These are phyloP conservation scores for Xylaria hypoxylon DNA, from an alignment of 2,329 filamentous ascomycete genomes.

Conservation along the genomic window DNA sequence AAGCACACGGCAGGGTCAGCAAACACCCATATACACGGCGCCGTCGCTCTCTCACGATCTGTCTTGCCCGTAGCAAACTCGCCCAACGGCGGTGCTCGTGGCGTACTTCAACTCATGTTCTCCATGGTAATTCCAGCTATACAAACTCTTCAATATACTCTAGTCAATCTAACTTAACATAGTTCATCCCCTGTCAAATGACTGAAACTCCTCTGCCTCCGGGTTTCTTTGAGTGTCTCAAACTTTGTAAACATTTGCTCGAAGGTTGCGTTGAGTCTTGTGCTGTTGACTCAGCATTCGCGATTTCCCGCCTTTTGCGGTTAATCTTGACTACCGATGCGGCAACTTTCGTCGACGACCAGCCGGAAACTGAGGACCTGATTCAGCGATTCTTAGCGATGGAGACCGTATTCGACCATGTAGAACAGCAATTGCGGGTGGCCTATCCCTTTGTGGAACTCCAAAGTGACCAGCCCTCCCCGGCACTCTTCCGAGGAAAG, in stretches of 20 bases:
- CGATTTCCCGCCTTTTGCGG: constrained; percentile 56
- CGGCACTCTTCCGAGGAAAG: constrained; percentile 61
- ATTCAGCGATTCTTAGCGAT: constrained; percentile 56
- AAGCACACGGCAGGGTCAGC: constrained; percentile 62
- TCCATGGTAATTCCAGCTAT: constrained; percentile 59
- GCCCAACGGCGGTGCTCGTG: constrained; percentile 60
- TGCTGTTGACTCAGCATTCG: constrained; percentile 56
- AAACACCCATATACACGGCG: constrained; percentile 69
- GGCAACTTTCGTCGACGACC: constrained; percentile 54
- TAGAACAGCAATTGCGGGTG: constrained; percentile 53
- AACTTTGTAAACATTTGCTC: constrained; percentile 53
- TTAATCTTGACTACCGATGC: constrained; percentile 53
- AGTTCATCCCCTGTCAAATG: constrained; percentile 61
- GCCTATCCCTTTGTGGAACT: constrained; percentile 55
- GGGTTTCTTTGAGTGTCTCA: constrained; percentile 58
- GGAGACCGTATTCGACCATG: constrained; percentile 55
- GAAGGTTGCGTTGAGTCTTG: constrained; percentile 53
- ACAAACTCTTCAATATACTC: constrained; percentile 2
- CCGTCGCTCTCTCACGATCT: constrained; percentile 66
- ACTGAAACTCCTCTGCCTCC: constrained; percentile 55
- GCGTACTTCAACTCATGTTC: constrained; percentile 67
- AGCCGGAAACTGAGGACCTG: constrained; percentile 50
- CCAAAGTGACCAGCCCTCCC: constrained; percentile 52
- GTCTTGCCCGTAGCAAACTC: constrained; percentile 55
- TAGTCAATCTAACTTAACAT: constrained; percentile 26